phyloP scores from a whole-genome alignment of 163 green algal species.

The Scenedesmus sp. region DNA sequence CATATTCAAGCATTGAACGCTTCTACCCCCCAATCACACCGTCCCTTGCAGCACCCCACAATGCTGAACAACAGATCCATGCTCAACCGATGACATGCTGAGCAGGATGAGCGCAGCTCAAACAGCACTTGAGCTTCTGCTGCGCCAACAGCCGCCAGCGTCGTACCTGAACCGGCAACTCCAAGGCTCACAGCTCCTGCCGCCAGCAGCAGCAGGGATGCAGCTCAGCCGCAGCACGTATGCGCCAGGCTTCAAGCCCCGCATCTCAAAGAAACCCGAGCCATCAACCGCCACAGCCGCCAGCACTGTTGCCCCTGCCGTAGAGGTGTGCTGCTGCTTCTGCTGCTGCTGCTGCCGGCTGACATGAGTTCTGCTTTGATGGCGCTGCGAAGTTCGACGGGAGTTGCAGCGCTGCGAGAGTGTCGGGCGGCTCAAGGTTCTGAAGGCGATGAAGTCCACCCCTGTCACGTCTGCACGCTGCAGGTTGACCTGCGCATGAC shows the following conservation, averaged over 20 bases:
- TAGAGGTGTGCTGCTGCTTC: background rate
- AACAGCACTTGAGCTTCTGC: background rate
- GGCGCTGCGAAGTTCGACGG: background rate
- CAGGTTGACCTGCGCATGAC: background rate
- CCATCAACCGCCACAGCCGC: conserved; percentile 31
- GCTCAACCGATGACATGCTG: too few species aligned
- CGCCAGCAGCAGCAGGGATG: conserved; percentile 12
- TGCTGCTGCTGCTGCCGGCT: background rate
- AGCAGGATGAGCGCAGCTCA: too few species aligned
- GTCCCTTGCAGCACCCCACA: too few species aligned
- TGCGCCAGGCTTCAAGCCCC: conserved; percentile 9
- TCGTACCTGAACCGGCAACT: conserved; percentile 39
- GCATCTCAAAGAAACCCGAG: conserved; percentile 52
- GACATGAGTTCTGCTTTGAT: conserved; percentile 34
- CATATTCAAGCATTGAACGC: too few species aligned
- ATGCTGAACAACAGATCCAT: too few species aligned
- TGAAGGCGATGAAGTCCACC: conserved; percentile 29
- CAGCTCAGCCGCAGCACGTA: conserved; percentile 38
- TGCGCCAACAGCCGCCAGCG: background rate
- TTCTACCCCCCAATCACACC: too few species aligned
- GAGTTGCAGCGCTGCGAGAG: conserved; percentile 21
- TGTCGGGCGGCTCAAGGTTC: background rate
- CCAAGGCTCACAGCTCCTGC: conserved; percentile 15
- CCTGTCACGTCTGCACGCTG: background rate
- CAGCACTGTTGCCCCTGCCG: background rate